phyloP scores from a whole-genome alignment of 2,329 filamentous ascomycete species.

The Aphanoascus verrucosus region DNA sequence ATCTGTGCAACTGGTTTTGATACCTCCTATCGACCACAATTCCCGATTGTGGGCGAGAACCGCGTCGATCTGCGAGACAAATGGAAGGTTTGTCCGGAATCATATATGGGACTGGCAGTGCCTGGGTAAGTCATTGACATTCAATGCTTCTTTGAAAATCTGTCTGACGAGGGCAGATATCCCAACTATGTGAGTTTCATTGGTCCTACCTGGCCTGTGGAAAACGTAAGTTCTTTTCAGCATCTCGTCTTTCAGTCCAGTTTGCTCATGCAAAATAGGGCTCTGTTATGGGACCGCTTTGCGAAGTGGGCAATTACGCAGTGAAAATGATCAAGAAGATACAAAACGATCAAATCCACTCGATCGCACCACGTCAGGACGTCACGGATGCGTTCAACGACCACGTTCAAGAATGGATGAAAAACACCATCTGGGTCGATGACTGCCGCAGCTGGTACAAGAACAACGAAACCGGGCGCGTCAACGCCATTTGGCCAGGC shows the following conservation, averaged over 20 bases:
- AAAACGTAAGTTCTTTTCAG: conserved; percentile 31
- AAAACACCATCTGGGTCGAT: conserved; percentile 24
- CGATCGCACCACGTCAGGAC: conserved; percentile 21
- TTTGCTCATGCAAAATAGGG: conserved; percentile 13
- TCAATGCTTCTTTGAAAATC: conserved; percentile 14
- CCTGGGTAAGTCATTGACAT: conserved; percentile 18
- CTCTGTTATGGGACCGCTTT: conserved; percentile 18
- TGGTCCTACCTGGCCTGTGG: conserved; percentile 33
- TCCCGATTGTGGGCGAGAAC: conserved; percentile 20
- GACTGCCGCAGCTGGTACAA: conserved; percentile 26
- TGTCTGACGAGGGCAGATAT: conserved; percentile 20
- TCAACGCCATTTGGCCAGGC: conserved; percentile 43
- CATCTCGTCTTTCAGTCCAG: not conserved
- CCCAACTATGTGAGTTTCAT: conserved; percentile 29
- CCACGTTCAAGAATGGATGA: conserved; percentile 26
- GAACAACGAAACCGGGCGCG: conserved; percentile 32
- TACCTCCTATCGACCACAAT: conserved; percentile 22
- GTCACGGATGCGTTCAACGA: conserved; percentile 28
- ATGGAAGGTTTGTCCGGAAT: conserved; percentile 19
- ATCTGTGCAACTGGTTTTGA: conserved; percentile 29
- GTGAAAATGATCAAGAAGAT: conserved; percentile 26
- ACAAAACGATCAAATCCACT: conserved; percentile 26
- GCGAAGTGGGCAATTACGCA: conserved; percentile 22
- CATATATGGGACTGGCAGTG: conserved; percentile 20
- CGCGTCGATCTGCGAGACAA: conserved; percentile 21